Base-by-base conservation (phyloP, 352 stramenopile genomes). In the Globisporangium uncinulatum region DNA sequence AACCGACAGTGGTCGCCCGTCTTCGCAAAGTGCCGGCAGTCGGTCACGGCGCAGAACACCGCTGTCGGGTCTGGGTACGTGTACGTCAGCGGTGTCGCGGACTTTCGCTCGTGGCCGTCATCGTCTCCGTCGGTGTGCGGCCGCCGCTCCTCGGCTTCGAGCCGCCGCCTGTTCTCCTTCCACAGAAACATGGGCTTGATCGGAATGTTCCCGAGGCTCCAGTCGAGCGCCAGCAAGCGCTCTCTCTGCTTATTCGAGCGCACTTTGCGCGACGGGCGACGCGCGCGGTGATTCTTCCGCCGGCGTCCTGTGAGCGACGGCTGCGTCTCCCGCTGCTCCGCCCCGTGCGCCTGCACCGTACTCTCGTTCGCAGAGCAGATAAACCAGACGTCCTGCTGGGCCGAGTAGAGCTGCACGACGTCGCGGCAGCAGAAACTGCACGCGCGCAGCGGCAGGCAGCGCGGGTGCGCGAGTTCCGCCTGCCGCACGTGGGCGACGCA, bases 11-110 rank as follows among this genome's bases (percentile, higher is more conserved):
- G 64, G 34, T 79, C 67, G 39, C 73, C 75, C 4, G 71, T 82
- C 60, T 92, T 92, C 32, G 82, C 82, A 37, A 71, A 92, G 21
- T 71, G 71, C 55, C 31, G 63, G 51, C 82, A 92, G 19, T 63
- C 71, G 1, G 50, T 50, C 3, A 54, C 54, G 13, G 36, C 53
- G 50, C 82, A 92, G 37, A 87, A 85, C 34, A 85, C 65, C 4
- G 72, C 61, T 6, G 48, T 46, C 20, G 80, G 80, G 51, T 84
- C 78, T 0, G 75, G 67, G 37, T 60, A 59, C 24, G 15, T 44
- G 21, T 43, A 56, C 29, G 32, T 5, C 14, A 24, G 3, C 15
- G 29, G 29, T 13, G 52, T 50, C 6, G 61, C 2, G 13, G 34
- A 24, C 11, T 53, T 49, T 7, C 54, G 13, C 14, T 39, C 6